phyloP scores from a whole-genome alignment of 495 filamentous ascomycete genomes.

The Daldinia bambusicola region DNA sequence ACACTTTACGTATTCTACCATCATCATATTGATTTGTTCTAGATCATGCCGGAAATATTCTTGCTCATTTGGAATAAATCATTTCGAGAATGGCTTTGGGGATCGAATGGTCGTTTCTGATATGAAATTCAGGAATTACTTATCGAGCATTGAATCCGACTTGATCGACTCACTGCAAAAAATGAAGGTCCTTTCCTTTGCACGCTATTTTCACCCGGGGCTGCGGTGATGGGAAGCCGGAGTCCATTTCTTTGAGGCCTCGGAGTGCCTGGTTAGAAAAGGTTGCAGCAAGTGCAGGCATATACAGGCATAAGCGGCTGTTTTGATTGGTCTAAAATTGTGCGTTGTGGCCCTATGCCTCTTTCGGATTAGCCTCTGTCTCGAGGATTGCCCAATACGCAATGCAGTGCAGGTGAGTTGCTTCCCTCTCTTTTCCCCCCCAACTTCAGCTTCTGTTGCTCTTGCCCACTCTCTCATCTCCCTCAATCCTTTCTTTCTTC shows the following conservation, averaged over 20 bases:
- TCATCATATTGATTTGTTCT: constrained; percentile 16
- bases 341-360: constrained; percentile 19
- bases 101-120: constrained; percentile 2
- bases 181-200: constrained; percentile 11
- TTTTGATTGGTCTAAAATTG: constrained; percentile 30
- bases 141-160: constrained; percentile 17
- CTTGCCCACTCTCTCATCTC: constrained; percentile 4
- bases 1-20: constrained; percentile 21
- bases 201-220: constrained; percentile 27
- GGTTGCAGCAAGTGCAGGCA: constrained; percentile 31
- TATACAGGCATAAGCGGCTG: constrained; percentile 26
- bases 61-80: constrained; percentile 17
- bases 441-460: constrained; percentile 9
- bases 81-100: constrained; percentile 3
- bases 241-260: constrained; percentile 23
- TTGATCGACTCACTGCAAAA: constrained; percentile 20
- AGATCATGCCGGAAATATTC: constrained; percentile 1
- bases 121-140: constrained; percentile 12
- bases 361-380: constrained; percentile 26
- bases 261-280: constrained; percentile 25
- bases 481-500: constrained; percentile 6
- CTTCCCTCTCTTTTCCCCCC: constrained; percentile 32
- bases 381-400: constrained; percentile 40
- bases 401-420: constrained; percentile 34
- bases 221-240: constrained; percentile 33